These are phyloP conservation scores for Clitopilus hobsonii DNA, from an alignment of 768 basidiomycete species.

Conservation along the genomic window DNA sequence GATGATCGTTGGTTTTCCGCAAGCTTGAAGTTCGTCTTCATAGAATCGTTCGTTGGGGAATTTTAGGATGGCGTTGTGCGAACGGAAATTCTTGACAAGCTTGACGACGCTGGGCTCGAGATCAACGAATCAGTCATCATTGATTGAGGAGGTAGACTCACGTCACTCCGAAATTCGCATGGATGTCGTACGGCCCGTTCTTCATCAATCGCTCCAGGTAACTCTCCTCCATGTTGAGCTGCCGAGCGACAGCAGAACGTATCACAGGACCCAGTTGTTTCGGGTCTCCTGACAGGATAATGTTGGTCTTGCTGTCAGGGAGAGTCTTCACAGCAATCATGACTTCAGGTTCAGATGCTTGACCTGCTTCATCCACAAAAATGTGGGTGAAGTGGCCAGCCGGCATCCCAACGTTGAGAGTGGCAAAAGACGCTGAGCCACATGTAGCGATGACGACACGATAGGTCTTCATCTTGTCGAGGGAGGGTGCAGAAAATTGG, in stretches of 20 bases:
- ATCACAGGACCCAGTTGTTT: constrained; percentile 72
- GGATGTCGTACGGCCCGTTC: constrained; percentile 34
- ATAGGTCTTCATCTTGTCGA: constrained; percentile 35
- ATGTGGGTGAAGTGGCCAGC: constrained; percentile 65
- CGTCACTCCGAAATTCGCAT: constrained; percentile 23
- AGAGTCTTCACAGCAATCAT: constrained; percentile 62
- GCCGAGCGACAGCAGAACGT: constrained; percentile 49
- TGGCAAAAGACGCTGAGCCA: constrained; percentile 49
- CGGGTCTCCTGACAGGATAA: constrained; percentile 65
- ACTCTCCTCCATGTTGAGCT: constrained; percentile 53
- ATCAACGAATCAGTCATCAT: constrained; percentile 2
- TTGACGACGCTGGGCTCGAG: constrained; percentile 47
- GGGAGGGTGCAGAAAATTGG: constrained; percentile 30
- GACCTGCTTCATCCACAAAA: constrained; percentile 70
- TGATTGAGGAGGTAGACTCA: constrained; percentile 10
- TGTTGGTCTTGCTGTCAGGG: constrained; percentile 45
- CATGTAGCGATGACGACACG: constrained; percentile 63
- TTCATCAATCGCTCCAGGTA: constrained; percentile 60
- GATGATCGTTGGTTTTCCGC: constrained; percentile 37
- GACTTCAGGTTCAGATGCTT: constrained; percentile 65
- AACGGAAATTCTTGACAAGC: constrained; percentile 61
- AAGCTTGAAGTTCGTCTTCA: constrained; percentile 43
- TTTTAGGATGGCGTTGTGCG: constrained; percentile 52
- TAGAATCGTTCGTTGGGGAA: constrained; percentile 65
- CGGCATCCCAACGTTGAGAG: constrained; percentile 49